Evolutionary conservation across 75 land plant species (phyloP).

Genomic region (Selaginella tamariscina): DNA sequence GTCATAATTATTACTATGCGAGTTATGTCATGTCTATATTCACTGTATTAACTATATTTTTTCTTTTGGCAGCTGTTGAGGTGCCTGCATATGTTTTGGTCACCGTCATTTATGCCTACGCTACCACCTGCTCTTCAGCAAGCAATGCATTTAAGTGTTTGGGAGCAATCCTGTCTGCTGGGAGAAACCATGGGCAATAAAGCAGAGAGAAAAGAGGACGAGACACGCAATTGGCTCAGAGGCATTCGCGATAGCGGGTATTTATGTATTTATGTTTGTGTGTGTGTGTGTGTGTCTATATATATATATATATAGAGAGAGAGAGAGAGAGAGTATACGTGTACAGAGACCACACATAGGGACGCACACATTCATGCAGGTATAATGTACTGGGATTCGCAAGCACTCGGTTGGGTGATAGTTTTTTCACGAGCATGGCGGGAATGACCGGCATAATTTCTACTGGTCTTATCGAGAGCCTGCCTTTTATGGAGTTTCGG

Average conservation of each 20-base stretch:
- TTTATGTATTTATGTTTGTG: neutral
- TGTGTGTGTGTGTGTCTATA: no score
- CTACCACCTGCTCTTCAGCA: constrained; percentile 55
- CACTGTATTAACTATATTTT: no score
- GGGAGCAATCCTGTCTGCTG: constrained; percentile 60
- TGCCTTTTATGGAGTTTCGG: constrained; percentile 78
- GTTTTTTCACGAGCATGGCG: constrained; percentile 47
- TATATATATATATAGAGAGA: no score
- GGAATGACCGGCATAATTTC: constrained; percentile 28
- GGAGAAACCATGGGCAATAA: constrained; percentile 45
- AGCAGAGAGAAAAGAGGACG: constrained; percentile 41
- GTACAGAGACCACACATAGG: neutral
- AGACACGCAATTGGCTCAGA: constrained; percentile 83
- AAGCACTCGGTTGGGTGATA: constrained; percentile 48
- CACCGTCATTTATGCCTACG: constrained; percentile 31
- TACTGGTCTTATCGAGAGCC: constrained; percentile 58
- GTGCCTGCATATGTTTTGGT: constrained; percentile 80
- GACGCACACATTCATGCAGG: constrained; percentile 28
- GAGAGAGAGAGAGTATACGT: no score
- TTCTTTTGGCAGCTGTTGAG: constrained; percentile 63
- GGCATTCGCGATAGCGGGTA: constrained; percentile 98
- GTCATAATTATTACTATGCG: no score
- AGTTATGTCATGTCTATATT: constrained; percentile 1
- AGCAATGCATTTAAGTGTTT: constrained; percentile 57
- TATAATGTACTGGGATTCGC: constrained; percentile 83